Evolutionary conservation across 176 grass and related monocot genomes (phyloP), one percentile per base, ranked within the genome.

Genomic region (Melocanna baccifera): DNA sequence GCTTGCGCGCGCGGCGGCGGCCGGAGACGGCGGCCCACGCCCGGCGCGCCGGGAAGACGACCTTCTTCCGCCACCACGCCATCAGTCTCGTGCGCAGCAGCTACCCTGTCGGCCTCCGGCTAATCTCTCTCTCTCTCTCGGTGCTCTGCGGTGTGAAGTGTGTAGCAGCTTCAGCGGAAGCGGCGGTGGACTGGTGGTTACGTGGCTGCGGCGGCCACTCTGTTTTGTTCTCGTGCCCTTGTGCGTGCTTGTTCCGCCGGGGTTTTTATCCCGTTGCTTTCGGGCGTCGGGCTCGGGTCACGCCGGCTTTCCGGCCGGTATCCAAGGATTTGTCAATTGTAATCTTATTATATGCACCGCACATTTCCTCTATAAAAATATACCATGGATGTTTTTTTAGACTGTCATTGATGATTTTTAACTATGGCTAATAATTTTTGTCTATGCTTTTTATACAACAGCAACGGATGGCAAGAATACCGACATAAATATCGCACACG

Each of bases 41-140:
- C 6, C 94, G 88, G 86, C 91, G 93, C 73, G 91, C 85, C 36
- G 86, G 86, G 71, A 77, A 85, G 53, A 84, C 86, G 55, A 91
- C 82, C 90, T 94, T 97, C 86, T 85, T 89, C 86, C 77, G 74
- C 94, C 88, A 94, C 90, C 88, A 83, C 22, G 81, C 83, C 88
- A 81, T 90, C 83, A 6, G 48, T 19, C 48, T 4, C 48, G 48
- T 51, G 18, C 16, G 16, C 48, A 51, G 48, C 48, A 18, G 16
- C 48, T 13, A 12, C 12, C 48, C 48, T 18, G 5, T 51, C 48
- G 16, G 16, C 16, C 15, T 19, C 48, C 14, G 14, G 62, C 59
- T 28, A 28, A 25, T 25, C 56, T 0, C 11, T 26, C 57, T 25
- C 18, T 2, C 50, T 6, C 48, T 14, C 47, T 18, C 52, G 2